Evolutionary conservation across 257 asterid species (phyloP).

Genomic region (Nicotiana knightiana): DNA sequence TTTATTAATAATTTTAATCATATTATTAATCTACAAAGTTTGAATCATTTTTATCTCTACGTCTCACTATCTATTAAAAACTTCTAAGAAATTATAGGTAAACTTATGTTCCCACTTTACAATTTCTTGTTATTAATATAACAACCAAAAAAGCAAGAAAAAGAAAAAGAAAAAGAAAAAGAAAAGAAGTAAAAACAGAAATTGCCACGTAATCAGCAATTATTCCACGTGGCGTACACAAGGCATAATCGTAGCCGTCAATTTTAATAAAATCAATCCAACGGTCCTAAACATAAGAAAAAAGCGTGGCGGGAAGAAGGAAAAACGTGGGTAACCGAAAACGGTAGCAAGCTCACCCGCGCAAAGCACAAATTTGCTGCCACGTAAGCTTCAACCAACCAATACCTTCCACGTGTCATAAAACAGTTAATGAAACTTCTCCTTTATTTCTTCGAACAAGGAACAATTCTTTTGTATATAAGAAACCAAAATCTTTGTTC

Average conservation of each 20-base stretch:
- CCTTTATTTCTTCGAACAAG: neutral
- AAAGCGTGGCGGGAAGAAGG: slow-evolving; percentile 20
- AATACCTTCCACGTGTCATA: slow-evolving; percentile 25
- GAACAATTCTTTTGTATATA: neutral
- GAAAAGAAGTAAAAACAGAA: too few species aligned
- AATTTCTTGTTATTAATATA: too few species aligned
- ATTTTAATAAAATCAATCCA: neutral
- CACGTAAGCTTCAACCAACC: slow-evolving; percentile 4
- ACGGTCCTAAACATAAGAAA: neutral
- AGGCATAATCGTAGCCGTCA: neutral
- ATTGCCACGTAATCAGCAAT: neutral
- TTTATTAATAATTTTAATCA: too few species aligned
- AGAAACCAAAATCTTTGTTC: neutral
- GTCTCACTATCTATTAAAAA: too few species aligned
- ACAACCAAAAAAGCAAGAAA: neutral
- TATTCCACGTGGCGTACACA: neutral
- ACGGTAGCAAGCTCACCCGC: slow-evolving; percentile 14
- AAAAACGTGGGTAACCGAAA: slow-evolving; percentile 37
- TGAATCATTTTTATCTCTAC: too few species aligned
- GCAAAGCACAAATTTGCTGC: slow-evolving; percentile 11
- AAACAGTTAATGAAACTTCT: neutral
- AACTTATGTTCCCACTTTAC: too few species aligned
- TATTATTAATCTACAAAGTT: too few species aligned
- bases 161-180: too few species aligned
- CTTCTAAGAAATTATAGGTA: too few species aligned